A percentile compares a stretch with the other conserved stretches of the same genome.
Evolutionary conservation across 2,329 filamentous ascomycete genomes (phyloP).

Genomic region (Colletotrichum gloeosporioides): DNA sequence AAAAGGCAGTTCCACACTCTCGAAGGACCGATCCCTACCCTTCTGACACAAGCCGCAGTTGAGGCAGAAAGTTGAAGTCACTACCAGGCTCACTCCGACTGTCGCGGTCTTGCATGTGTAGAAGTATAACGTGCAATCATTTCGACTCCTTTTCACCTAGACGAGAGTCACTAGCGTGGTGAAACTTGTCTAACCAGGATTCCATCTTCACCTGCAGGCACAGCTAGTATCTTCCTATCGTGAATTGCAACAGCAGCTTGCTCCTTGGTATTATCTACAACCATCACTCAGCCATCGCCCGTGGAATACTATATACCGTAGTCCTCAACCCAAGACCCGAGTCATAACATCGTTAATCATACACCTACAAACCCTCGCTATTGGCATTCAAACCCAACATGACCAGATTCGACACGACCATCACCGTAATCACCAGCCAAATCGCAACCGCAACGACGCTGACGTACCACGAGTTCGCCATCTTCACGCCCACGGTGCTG

Average conservation of each 20-base stretch:
- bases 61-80: background rate
- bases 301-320: background rate
- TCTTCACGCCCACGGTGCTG: conserved; percentile 51
- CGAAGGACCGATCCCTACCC: background rate
- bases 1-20: background rate
- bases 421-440: conserved; percentile 76
- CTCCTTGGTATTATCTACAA: background rate
- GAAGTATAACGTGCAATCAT: background rate
- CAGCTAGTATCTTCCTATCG: background rate
- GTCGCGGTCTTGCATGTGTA: background rate
- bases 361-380: background rate
- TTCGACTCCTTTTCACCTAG: background rate
- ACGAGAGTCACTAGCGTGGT: background rate
- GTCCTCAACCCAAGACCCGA: background rate
- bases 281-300: background rate
- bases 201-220: background rate
- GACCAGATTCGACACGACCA: conserved; percentile 80
- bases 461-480: conserved; percentile 76
- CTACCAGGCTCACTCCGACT: background rate
- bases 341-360: background rate
- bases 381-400: conserved; percentile 35
- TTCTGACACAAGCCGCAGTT: background rate
- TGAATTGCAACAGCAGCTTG: background rate
- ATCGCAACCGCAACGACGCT: conserved; percentile 60
- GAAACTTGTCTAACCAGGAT: background rate